Base-by-base conservation (phyloP, 2,329 filamentous ascomycete genomes). In the Phaeosphaeriaceae sp. region DNA sequence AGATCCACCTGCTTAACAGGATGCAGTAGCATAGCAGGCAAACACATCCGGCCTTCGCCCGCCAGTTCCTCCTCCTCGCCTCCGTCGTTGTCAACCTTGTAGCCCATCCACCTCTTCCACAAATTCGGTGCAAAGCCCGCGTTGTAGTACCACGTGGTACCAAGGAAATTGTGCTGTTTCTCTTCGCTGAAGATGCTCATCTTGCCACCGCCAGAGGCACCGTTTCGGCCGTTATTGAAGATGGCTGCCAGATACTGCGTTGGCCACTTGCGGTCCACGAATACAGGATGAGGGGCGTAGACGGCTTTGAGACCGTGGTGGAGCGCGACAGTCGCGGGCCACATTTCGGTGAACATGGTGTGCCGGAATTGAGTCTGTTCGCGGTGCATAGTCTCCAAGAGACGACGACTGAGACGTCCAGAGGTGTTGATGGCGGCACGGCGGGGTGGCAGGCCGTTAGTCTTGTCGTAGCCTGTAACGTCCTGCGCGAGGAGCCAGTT, bases 341-440 rank as follows among this genome's bases (percentile, higher is more conserved):
- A 92, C 91, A 93, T 93, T 76, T 93, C 91, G 24, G 85, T 86
- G 73, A 91, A 93, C 89, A 89, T 92, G 75, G 82, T 88, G 75
- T 88, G 90, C 62, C 86, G 87, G 66, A 86, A 82, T 25, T 84
- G 82, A 76, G 89, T 88, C 3, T 88, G 89, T 69, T 92, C 90
- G 64, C 90, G 85, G 76, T 93, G 91, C 89, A 93, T 93, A 5
- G 86, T 86, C 47, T 84, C 78, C 6, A 93, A 79, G 1, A 93
- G 81, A 13, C 89, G 84, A 22, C 87, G 84, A 25, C 86, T 89
- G 33, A 92, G 80, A 10, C 91, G 87, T 1, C 85, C 87, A 0
- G 89, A 88, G 2, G 90, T 92, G 60, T 92, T 88, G 71, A 92
- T 90, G 51, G 89, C 86, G 41, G 86, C 87, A 42, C 91, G 85